Percentiles rank a stretch among this genome's conserved stretches.
Evolutionary conservation across 768 basidiomycete species (phyloP).

Genomic region (Xanthoconium purpureum): DNA sequence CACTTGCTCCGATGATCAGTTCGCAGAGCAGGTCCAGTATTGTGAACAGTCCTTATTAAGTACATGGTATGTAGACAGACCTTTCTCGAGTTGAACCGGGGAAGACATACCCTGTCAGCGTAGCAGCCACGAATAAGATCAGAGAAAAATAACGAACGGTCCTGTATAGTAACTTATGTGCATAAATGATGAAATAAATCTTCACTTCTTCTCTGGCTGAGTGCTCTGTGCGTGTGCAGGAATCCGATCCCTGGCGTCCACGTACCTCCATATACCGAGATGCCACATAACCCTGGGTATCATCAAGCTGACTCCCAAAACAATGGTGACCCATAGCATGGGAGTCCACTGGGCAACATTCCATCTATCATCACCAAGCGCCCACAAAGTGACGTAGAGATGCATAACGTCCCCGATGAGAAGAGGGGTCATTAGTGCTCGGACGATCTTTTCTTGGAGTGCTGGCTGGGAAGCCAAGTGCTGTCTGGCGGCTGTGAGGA

Average conservation of each 20-base stretch:
- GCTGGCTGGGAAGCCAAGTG: slow-evolving; percentile 57
- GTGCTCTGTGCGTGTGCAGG: not conserved
- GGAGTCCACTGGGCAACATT: slow-evolving; percentile 58
- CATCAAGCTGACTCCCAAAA: slow-evolving; percentile 62
- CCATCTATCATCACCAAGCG: slow-evolving; percentile 70
- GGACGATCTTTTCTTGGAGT: slow-evolving; percentile 70
- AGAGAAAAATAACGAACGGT: not conserved
- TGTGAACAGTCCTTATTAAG: slow-evolving; percentile 63
- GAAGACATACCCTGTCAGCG: slow-evolving; percentile 14
- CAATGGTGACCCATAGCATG: slow-evolving; percentile 65
- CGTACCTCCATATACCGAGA: slow-evolving; percentile 70
- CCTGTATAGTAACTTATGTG: slow-evolving; percentile 9
- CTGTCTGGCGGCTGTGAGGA: slow-evolving; percentile 58
- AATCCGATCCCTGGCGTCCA: slow-evolving; percentile 56
- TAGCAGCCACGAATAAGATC: not conserved
- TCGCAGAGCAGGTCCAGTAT: slow-evolving; percentile 57
- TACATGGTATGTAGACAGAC: not conserved
- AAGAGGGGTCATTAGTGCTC: slow-evolving; percentile 62
- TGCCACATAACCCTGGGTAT: slow-evolving; percentile 74
- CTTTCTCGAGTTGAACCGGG: not conserved
- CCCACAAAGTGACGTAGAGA: slow-evolving; percentile 68
- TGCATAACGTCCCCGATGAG: slow-evolving; percentile 69
- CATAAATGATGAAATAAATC: slow-evolving; percentile 22
- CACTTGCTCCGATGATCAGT: slow-evolving; percentile 48
- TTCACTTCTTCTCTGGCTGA: slow-evolving; percentile 14